phyloP scores from a whole-genome alignment of 352 stramenopile species.

The Phytophthora uliginosa region DNA sequence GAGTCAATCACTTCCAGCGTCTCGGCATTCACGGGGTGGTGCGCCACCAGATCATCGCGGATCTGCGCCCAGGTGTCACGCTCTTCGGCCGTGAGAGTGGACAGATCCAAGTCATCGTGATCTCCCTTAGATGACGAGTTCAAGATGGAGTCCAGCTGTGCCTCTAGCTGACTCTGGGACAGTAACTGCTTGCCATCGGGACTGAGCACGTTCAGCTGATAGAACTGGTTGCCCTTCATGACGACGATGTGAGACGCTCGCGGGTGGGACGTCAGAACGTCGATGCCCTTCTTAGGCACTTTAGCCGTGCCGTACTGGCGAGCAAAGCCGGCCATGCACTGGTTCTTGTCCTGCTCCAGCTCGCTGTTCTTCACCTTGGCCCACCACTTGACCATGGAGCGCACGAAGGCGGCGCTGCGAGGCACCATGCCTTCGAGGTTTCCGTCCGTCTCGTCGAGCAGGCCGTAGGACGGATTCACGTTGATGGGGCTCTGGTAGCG shows the following conservation, averaged over 20 bases:
- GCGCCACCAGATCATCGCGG: constrained; percentile 72
- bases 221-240: constrained; percentile 89
- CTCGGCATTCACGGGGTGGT: constrained; percentile 77
- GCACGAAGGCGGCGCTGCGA: constrained; percentile 83
- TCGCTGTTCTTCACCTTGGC: constrained; percentile 89
- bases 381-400: constrained; percentile 91
- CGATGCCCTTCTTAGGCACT: constrained; percentile 75
- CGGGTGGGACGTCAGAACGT: constrained; percentile 83
- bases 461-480: constrained; percentile 91
- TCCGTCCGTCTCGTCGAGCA: constrained; percentile 84
- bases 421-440: constrained; percentile 76
- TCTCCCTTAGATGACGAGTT: constrained; percentile 58
- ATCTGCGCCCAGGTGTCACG: constrained; percentile 89
- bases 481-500: constrained; percentile 93
- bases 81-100: constrained; percentile 84
- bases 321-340: constrained; percentile 92
- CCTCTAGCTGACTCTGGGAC: constrained; percentile 75
- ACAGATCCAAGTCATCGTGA: constrained; percentile 74
- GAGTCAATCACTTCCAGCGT: constrained; percentile 89
- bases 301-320: constrained; percentile 90
- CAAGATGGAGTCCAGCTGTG: constrained; percentile 74
- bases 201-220: constrained; percentile 85
- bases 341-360: constrained; percentile 91
- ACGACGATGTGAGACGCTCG: constrained; percentile 90
- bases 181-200: constrained; percentile 85